Conservation (phyloP, 164 flowering plant species). For the Nymphaea thermarum region DNA sequence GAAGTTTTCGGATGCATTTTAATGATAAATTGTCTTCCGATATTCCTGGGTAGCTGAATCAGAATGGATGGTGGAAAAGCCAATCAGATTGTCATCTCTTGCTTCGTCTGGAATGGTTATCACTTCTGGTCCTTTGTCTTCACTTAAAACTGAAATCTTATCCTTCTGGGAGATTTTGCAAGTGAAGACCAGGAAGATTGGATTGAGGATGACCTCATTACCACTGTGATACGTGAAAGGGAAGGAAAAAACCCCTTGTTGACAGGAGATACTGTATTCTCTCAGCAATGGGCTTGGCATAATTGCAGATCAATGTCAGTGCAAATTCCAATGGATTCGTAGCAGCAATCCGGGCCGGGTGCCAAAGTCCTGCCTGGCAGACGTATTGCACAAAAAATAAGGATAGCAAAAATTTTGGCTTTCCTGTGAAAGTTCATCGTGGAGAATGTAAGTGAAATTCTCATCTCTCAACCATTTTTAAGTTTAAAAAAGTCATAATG, state of each 20-base stretch:
- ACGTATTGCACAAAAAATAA: not conserved
- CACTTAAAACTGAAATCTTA: slow-evolving; percentile 32
- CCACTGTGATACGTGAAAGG: slow-evolving; percentile 18
- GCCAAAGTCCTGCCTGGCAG: slow-evolving; percentile 1
- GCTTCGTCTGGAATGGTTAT: slow-evolving; percentile 21
- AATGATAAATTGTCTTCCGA: slow-evolving; percentile 20
- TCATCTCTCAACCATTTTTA: too few relatives aligned
- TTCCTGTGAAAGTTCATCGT: not conserved
- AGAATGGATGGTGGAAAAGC: slow-evolving; percentile 23
- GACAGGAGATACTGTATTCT: slow-evolving; percentile 1
- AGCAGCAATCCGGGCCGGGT: not conserved
- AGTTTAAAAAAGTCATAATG: too few relatives aligned
- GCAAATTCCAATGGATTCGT: not conserved
- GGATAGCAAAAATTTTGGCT: not conserved
- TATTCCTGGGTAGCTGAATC: slow-evolving; percentile 31
- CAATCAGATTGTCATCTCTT: slow-evolving; percentile 17
- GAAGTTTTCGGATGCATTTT: slow-evolving; percentile 28
- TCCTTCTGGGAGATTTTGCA: slow-evolving; percentile 13
- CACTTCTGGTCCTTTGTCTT: slow-evolving; percentile 29
- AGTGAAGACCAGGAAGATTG: slow-evolving; percentile 25
- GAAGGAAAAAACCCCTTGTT: slow-evolving; percentile 49
- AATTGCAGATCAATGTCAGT: not conserved
- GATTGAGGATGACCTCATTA: slow-evolving; percentile 28
- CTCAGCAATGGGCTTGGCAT: not conserved
- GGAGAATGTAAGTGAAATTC: not conserved